Conservation (phyloP, 345 rosid genomes). For the Hibiscus mutabilis region DNA sequence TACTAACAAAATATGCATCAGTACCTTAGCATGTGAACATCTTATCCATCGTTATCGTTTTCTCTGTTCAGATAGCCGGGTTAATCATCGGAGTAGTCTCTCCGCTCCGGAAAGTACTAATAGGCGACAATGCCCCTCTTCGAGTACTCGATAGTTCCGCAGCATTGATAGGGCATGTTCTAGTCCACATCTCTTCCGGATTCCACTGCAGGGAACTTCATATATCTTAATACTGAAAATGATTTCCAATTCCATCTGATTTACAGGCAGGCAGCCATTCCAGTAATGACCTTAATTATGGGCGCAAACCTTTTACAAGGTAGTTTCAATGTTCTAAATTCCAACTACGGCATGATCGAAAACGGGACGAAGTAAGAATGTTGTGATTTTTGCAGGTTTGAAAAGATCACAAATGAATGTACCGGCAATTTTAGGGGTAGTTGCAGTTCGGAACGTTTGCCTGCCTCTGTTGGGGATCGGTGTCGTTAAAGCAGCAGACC, state of each 20-base stretch:
- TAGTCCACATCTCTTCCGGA: neutral
- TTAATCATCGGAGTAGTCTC: constrained; percentile 29
- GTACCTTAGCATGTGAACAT: neutral
- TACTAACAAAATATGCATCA: neutral
- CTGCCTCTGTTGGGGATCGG: constrained; percentile 33
- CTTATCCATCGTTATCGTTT: neutral
- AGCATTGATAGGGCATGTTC: constrained; percentile 28
- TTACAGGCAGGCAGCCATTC: constrained; percentile 36
- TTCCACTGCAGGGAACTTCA: neutral
- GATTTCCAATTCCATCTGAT: neutral
- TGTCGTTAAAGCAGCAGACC: constrained; percentile 26
- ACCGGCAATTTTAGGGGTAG: constrained; percentile 24
- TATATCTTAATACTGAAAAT: neutral
- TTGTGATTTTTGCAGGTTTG: constrained; percentile 28
- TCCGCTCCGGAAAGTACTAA: constrained; percentile 21
- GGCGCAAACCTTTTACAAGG: constrained; percentile 47
- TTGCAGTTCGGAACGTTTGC: constrained; percentile 26
- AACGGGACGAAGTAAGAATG: neutral
- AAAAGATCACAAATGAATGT: constrained; percentile 24
- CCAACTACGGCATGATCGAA: too few species aligned
- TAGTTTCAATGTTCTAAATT: neutral
- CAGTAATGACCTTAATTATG: constrained; percentile 30
- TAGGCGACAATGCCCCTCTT: constrained; percentile 36
- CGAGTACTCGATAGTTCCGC: constrained; percentile 24
- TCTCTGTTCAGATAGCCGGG: constrained; percentile 28